These are phyloP conservation scores for Pterulicium gracile DNA, from an alignment of 1,284 basidiomycete species.

Conservation along the genomic window DNA sequence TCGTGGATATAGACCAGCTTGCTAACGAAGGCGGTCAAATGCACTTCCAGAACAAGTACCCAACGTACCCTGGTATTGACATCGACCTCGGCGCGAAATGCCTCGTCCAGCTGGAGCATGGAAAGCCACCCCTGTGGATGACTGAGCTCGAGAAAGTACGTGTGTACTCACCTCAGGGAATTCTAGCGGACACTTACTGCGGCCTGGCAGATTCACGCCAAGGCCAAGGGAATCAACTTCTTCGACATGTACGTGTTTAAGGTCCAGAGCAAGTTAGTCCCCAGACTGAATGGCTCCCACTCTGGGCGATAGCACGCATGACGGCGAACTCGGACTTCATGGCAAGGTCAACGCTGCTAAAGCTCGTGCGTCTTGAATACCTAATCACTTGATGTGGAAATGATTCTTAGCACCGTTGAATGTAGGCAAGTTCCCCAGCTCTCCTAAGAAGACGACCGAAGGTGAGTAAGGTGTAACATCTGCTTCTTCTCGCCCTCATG, in stretches of 20 bases:
- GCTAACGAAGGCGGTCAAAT: constrained; percentile 18
- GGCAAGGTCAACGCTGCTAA: not conserved
- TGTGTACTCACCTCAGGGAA: not conserved
- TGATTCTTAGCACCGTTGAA: not conserved
- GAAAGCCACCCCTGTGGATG: constrained; percentile 61
- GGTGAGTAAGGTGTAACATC: constrained; percentile 21
- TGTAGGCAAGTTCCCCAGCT: constrained; percentile 10
- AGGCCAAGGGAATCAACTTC: constrained; percentile 67
- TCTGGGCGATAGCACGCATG: constrained; percentile 63
- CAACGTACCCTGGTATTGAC: constrained; percentile 27
- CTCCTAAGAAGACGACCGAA: not conserved
- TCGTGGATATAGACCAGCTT: constrained; percentile 24
- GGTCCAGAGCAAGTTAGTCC: constrained; percentile 10
- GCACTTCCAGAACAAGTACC: constrained; percentile 17
- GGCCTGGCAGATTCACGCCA: constrained; percentile 75
- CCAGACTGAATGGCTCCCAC: constrained; percentile 11
- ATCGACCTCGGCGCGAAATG: constrained; percentile 64
- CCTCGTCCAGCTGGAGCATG: constrained; percentile 61
- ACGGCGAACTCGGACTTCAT: constrained; percentile 39
- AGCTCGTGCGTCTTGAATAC: not conserved
- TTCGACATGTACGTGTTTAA: constrained; percentile 67
- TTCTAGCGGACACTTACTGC: too few relatives aligned
- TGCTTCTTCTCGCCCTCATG: constrained; percentile 46
- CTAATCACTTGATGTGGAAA: not conserved
- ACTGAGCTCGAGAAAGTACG: constrained; percentile 75